Evolutionary conservation across 148 eudicot genomes (phyloP).

Genomic region (Rhododendron vialii): DNA sequence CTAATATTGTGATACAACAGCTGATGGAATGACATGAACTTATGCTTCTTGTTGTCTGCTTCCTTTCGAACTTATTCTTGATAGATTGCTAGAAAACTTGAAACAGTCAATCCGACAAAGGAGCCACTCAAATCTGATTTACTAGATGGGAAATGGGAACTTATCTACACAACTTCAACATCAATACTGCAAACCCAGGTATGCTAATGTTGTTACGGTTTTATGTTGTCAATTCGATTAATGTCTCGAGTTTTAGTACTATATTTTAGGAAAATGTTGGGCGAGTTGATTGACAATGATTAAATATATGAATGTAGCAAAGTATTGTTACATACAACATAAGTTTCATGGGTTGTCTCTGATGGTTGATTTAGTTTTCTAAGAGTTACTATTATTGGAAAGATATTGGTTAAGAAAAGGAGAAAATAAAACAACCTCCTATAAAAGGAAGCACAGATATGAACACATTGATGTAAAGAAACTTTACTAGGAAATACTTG

Average conservation of each 20-base stretch:
- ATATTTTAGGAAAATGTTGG: neutral
- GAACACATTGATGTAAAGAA: neutral
- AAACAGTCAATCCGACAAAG: conserved; percentile 31
- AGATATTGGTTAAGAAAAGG: neutral
- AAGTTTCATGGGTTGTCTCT: neutral
- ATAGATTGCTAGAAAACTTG: conserved; percentile 30
- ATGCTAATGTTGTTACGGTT: neutral
- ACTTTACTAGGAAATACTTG: neutral
- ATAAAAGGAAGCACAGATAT: neutral
- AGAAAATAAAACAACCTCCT: neutral
- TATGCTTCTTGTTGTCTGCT: neutral
- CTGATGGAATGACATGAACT: neutral
- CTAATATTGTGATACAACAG: neutral
- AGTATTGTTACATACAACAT: neutral
- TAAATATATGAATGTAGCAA: neutral
- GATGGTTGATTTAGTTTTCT: neutral
- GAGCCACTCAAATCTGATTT: conserved; percentile 35
- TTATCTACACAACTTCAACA: conserved; percentile 35
- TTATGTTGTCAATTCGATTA: neutral
- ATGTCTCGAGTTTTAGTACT: neutral
- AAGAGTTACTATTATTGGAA: neutral
- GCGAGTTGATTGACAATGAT: neutral
- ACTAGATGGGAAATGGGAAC: conserved; percentile 35
- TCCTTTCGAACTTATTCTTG: neutral
- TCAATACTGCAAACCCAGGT: conserved; percentile 39